Conservation (phyloP, 2,329 filamentous ascomycete genomes). For the Chalaropsis ovoidea region DNA sequence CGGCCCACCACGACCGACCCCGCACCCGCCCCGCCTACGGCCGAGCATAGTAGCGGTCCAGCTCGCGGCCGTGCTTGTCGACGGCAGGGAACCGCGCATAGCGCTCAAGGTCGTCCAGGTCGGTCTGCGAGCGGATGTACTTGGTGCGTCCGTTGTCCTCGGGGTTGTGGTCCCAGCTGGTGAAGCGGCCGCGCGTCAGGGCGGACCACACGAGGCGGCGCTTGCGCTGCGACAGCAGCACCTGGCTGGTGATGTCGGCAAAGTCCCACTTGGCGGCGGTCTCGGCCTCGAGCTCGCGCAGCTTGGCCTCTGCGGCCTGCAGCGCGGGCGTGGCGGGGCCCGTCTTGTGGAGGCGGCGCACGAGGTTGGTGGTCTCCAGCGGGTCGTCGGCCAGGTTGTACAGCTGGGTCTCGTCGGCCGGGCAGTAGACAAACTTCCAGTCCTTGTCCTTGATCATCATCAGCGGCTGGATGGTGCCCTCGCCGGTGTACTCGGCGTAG, state of each 20-base stretch:
- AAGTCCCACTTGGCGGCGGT: slow-evolving; percentile 72
- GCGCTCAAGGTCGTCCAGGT: slow-evolving; percentile 69
- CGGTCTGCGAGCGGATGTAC: slow-evolving; percentile 77
- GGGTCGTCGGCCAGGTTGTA: slow-evolving; percentile 72
- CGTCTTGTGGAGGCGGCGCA: slow-evolving; percentile 36
- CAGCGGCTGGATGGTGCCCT: slow-evolving; percentile 77
- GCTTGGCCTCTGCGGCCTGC: slow-evolving; percentile 40
- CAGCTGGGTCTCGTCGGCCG: slow-evolving; percentile 72
- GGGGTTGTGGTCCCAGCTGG: slow-evolving; percentile 79
- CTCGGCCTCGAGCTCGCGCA: slow-evolving; percentile 62
- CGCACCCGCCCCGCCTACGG: not conserved
- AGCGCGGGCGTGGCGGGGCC: slow-evolving; percentile 29
- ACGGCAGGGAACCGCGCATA: slow-evolving; percentile 62
- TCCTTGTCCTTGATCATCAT: slow-evolving; percentile 87
- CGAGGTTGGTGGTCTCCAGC: slow-evolving; percentile 64
- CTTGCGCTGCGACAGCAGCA: slow-evolving; percentile 67
- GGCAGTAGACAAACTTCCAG: slow-evolving; percentile 87
- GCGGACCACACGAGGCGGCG: slow-evolving; percentile 71
- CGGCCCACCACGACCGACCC: too few species aligned
- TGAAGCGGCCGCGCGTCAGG: slow-evolving; percentile 63
- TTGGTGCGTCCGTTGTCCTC: slow-evolving; percentile 57
- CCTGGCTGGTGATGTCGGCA: slow-evolving; percentile 61
- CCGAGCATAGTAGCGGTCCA: slow-evolving; percentile 30
- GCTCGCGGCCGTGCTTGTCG: slow-evolving; percentile 45
- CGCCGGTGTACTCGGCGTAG: slow-evolving; percentile 90